Evolutionary conservation across 495 filamentous ascomycete genomes (phyloP).

Genomic region (Penicillium cosmopolitanum): DNA sequence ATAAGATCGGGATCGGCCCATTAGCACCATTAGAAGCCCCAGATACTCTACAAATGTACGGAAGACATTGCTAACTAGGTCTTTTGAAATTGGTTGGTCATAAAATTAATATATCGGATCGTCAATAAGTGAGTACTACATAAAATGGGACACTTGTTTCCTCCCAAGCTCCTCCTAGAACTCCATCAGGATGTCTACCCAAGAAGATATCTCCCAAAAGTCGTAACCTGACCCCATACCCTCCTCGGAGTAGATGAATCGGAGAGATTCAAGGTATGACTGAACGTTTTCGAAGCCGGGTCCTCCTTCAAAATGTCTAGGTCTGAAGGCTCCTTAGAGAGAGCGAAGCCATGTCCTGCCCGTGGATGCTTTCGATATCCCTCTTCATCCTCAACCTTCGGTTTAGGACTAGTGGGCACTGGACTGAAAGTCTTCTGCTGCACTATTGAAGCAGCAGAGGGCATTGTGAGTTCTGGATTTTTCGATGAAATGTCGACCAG

Average conservation of each 20-base stretch:
- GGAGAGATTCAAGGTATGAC: constrained; percentile 39
- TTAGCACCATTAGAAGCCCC: background rate
- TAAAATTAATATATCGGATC: background rate
- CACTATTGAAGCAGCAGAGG: background rate
- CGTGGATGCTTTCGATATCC: constrained; percentile 68
- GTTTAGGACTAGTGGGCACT: constrained; percentile 12
- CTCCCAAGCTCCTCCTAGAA: background rate
- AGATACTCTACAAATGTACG: background rate
- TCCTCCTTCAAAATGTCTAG: constrained; percentile 50
- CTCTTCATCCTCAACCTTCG: constrained; percentile 39
- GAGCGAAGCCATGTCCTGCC: constrained; percentile 56
- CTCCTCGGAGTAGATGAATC: constrained; percentile 1
- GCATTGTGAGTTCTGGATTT: constrained; percentile 32
- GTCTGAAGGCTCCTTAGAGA: constrained; percentile 39
- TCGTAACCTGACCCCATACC: constrained; percentile 2
- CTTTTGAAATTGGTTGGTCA: background rate
- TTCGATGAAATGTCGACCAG: constrained; percentile 38
- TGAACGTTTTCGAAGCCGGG: constrained; percentile 45
- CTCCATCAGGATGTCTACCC: background rate
- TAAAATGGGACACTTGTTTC: background rate
- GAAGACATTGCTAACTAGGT: background rate
- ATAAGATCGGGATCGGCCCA: constrained; percentile 14
- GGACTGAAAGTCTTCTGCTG: background rate
- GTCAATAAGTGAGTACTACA: background rate
- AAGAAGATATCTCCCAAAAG: background rate